Evolutionary conservation across 768 basidiomycete genomes (phyloP), one percentile per base, ranked within the genome.

Genomic region (Suillus spraguei): DNA sequence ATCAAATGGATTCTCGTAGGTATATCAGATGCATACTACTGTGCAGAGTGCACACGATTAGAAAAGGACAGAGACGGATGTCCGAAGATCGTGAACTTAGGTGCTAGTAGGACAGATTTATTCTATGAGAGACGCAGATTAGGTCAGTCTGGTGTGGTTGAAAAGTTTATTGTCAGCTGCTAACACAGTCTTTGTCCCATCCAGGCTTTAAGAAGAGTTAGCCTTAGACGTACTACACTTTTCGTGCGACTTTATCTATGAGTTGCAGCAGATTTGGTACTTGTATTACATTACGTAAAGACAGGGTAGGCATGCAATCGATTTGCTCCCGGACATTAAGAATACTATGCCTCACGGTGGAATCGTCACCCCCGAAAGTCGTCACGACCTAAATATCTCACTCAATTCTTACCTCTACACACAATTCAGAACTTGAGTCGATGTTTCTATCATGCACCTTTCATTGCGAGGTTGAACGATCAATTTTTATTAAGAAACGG

Each of bases 31-130:
- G 97, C 97, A 4, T 99, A 99, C 77, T 99, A 99, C 71, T 99
- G 97, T 67, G 96, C 97, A 1, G 95, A 97, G 79, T 98, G 94
- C 71, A 95, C 92, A n/a, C 82, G 96, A 58, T 80, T 99, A 58
- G 97, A 99, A 75, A 99, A 99, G 73, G 96, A 98, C 70, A 82
- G 97, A 41, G 97, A 99, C 76, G 97, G 97, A 1, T 99, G 97
- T 80, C 95, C 95, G 9, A 99, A 98, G 85, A 95, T 97, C 70
- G 94, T 97, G 65, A 97, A 97, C 73, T 82, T 97, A n/a, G 95
- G 95, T 63, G 95, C 95, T 10, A 92, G 92, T 71, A 83, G 94
- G 70, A 97, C 94, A 54, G 94, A 95, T 74, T 74, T 95, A 52
- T 96, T 96, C 83, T 96, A 95, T 70, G 94, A 96, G 75, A 82